phyloP scores from a whole-genome alignment of 805 yeast species.

The Saccharomycopsis sp. region DNA sequence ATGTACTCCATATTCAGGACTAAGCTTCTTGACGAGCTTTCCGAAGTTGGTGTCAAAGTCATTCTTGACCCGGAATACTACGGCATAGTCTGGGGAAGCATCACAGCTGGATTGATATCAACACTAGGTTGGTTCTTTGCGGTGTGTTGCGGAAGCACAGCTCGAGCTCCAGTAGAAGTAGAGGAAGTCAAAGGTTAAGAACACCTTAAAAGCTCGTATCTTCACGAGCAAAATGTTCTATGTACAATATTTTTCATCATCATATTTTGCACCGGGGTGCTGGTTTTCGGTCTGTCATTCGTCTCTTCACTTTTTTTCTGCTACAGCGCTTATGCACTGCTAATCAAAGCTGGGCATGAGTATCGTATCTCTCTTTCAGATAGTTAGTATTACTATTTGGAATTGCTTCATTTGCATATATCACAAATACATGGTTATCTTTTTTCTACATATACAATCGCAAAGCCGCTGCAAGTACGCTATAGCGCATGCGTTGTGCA shows the following conservation, averaged over 20 bases:
- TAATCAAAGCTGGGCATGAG: too few relatives aligned
- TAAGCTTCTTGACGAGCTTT: slow-evolving; percentile 43
- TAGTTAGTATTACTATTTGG: too few relatives aligned
- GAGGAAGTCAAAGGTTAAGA: not conserved
- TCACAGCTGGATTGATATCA: slow-evolving; percentile 39
- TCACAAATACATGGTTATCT: too few relatives aligned
- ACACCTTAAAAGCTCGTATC: too few relatives aligned
- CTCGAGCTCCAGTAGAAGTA: slow-evolving; percentile 1
- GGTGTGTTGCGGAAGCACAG: slow-evolving; percentile 36
- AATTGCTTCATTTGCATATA: too few relatives aligned
- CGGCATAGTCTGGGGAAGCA: slow-evolving; percentile 61
- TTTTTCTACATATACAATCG: too few relatives aligned
- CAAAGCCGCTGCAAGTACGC: too few relatives aligned
- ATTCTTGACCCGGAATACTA: slow-evolving; percentile 42
- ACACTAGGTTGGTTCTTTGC: slow-evolving; percentile 36
- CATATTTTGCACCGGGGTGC: not conserved
- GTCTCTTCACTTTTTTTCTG: too few relatives aligned
- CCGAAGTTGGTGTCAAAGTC: slow-evolving; percentile 49
- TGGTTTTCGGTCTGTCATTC: not conserved
- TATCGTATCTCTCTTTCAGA: too few relatives aligned
- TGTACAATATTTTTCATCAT: not conserved
- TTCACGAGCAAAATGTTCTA: not conserved
- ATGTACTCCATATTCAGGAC: slow-evolving; percentile 43
- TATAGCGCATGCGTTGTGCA: too few relatives aligned
- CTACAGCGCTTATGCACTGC: not conserved